A percentile compares a stretch with the other conserved stretches of the same genome.
Conservation (phyloP, 1,139 yeast species). For the Scheffersomyces quercinus region DNA sequence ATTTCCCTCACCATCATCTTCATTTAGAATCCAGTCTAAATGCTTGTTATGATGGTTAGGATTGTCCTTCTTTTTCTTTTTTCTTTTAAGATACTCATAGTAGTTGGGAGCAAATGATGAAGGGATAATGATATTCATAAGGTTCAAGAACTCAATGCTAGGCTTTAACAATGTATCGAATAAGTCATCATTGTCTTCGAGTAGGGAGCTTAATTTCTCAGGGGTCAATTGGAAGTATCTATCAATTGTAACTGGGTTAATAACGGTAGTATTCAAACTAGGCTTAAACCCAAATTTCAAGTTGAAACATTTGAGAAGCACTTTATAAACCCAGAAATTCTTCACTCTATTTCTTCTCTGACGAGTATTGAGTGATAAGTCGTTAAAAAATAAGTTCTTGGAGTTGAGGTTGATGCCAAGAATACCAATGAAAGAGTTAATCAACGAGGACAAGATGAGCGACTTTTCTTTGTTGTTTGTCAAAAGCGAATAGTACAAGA, state of each 20-base stretch:
- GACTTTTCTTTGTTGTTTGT: constrained; percentile 52
- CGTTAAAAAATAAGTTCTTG: constrained; percentile 48
- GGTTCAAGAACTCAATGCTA: constrained; percentile 46
- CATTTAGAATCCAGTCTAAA: constrained; percentile 49
- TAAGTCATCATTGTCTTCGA: constrained; percentile 34
- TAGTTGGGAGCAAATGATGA: constrained; percentile 52
- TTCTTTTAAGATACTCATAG: constrained; percentile 45
- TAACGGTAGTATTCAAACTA: constrained; percentile 48
- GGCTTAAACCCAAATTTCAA: constrained; percentile 52
- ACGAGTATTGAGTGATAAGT: constrained; percentile 36
- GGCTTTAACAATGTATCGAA: constrained; percentile 43
- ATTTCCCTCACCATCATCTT: constrained; percentile 53
- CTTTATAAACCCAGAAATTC: constrained; percentile 61
- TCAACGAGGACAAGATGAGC: constrained; percentile 40
- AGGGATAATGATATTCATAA: constrained; percentile 49
- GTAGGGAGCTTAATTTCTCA: constrained; percentile 40
- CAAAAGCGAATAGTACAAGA: constrained; percentile 43
- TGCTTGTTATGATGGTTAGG: constrained; percentile 29
- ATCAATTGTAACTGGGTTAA: constrained; percentile 52
- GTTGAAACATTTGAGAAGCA: constrained; percentile 52
- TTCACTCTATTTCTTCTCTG: constrained; percentile 54
- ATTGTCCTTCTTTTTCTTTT: constrained; percentile 16
- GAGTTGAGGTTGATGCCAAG: constrained; percentile 49
- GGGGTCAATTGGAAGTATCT: constrained; percentile 51
- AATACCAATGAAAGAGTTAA: constrained; percentile 48